Evolutionary conservation across 169 alveolate species (phyloP).

Genomic region (Theileria parva): DNA sequence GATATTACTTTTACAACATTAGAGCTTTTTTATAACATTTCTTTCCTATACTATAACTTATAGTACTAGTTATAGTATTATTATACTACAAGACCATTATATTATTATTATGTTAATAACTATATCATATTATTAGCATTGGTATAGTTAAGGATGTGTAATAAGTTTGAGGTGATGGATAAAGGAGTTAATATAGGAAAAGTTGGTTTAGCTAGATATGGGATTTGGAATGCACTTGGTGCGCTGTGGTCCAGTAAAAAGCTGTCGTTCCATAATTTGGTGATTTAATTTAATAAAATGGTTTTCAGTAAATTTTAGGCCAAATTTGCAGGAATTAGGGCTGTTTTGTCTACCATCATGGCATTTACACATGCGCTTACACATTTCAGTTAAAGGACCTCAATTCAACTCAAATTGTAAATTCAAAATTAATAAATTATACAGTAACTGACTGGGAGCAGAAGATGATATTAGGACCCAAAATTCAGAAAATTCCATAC

Average conservation of each 20-base stretch:
- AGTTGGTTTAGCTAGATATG: not conserved
- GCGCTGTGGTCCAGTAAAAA: constrained; percentile 4
- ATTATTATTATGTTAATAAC: too few species aligned
- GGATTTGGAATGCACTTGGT: constrained; percentile 19
- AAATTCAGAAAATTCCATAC: not conserved
- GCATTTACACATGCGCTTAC: not conserved
- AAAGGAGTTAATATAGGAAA: not conserved
- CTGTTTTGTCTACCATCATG: not conserved
- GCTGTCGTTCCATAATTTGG: not conserved
- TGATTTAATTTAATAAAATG: not conserved
- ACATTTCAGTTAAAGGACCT: not conserved
- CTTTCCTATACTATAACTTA: not conserved
- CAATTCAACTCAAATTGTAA: not conserved
- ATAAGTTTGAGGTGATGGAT: not conserved
- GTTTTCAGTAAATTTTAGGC: not conserved
- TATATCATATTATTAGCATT: too few species aligned
- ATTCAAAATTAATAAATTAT: not conserved
- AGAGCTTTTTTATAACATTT: not conserved
- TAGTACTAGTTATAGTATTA: not conserved
- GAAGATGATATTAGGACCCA: not conserved
- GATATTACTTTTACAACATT: not conserved
- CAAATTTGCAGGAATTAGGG: not conserved
- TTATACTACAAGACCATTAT: not conserved
- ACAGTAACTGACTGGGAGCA: not conserved
- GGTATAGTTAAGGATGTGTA: not conserved